phyloP scores from a whole-genome alignment of 1,139 yeast genomes.

The Zygotorulaspora mrakii region DNA sequence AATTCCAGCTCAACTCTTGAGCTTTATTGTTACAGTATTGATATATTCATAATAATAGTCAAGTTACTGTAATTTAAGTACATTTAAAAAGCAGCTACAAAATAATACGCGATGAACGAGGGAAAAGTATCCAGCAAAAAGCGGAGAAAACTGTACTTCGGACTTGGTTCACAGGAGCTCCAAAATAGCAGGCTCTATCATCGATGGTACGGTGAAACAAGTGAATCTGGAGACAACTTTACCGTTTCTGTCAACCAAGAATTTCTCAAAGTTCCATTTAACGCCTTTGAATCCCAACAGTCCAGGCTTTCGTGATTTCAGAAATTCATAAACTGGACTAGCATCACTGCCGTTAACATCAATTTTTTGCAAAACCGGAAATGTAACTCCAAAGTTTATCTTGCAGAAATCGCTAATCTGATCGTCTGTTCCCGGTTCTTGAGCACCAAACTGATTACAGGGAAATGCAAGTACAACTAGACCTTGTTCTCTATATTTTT shows the following conservation, averaged over 20 bases:
- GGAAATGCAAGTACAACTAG: conserved; percentile 84
- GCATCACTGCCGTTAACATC: conserved; percentile 79
- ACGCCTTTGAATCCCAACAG: conserved; percentile 61
- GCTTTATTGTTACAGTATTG: too few species aligned
- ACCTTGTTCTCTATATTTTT: conserved; percentile 63
- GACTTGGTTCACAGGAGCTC: conserved; percentile 38
- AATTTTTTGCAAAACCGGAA: conserved; percentile 61
- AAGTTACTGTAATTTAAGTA: too few species aligned
- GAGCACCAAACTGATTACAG: conserved; percentile 78
- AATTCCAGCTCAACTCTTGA: too few species aligned
- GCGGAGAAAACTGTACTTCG: not conserved
- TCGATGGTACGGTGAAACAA: conserved; percentile 62
- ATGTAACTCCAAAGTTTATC: conserved; percentile 59
- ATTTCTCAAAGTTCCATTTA: conserved; percentile 90
- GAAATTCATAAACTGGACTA: conserved; percentile 67
- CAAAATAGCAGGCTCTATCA: conserved; percentile 47
- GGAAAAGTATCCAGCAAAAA: not conserved
- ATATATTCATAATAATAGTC: too few species aligned
- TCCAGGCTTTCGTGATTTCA: conserved; percentile 59
- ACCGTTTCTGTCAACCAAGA: conserved; percentile 64
- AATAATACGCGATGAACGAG: not conserved
- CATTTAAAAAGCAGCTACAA: not conserved
- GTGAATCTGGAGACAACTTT: conserved; percentile 60
- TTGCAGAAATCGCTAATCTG: conserved; percentile 58
- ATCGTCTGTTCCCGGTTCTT: conserved; percentile 67